phyloP scores from a whole-genome alignment of 495 filamentous ascomycete genomes.

The Hypoxylon rickii region DNA sequence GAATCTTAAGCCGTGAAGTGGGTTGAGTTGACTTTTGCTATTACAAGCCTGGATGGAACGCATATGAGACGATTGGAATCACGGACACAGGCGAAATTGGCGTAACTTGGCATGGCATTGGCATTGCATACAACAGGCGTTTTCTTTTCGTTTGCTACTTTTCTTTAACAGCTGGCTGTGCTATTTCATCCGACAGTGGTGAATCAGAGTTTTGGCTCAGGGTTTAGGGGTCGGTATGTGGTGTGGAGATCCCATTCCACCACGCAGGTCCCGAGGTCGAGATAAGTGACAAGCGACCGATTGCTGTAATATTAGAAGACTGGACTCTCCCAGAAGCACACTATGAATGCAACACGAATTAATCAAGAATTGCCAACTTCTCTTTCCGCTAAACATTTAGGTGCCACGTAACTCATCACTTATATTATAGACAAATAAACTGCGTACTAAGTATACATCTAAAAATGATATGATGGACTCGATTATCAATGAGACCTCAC shows the following conservation, averaged over 20 bases:
- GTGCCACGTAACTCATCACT: too few species aligned
- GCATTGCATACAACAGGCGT: conserved; percentile 25
- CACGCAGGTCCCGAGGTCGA: too few species aligned
- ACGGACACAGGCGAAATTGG: neutral
- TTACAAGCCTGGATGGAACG: neutral
- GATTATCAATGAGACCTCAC: neutral
- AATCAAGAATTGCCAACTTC: too few species aligned
- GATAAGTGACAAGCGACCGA: too few species aligned
- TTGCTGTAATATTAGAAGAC: too few species aligned
- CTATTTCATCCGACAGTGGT: neutral
- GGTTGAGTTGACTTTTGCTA: neutral
- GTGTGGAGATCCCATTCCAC: conserved; percentile 13
- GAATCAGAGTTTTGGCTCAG: neutral
- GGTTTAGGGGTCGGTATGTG: conserved; percentile 1
- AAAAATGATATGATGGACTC: conserved; percentile 20
- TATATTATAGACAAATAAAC: too few species aligned
- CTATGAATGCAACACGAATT: conserved; percentile 1
- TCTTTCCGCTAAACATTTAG: too few species aligned
- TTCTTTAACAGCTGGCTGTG: neutral
- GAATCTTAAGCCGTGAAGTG: conserved; percentile 41
- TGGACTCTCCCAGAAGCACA: too few species aligned
- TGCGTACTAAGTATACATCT: too few species aligned
- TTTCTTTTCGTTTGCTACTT: neutral
- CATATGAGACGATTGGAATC: neutral
- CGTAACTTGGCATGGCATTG: conserved; percentile 9